Evolutionary conservation across 2,329 filamentous ascomycete species (phyloP).

Genomic region (Scedosporium apiospermum): DNA sequence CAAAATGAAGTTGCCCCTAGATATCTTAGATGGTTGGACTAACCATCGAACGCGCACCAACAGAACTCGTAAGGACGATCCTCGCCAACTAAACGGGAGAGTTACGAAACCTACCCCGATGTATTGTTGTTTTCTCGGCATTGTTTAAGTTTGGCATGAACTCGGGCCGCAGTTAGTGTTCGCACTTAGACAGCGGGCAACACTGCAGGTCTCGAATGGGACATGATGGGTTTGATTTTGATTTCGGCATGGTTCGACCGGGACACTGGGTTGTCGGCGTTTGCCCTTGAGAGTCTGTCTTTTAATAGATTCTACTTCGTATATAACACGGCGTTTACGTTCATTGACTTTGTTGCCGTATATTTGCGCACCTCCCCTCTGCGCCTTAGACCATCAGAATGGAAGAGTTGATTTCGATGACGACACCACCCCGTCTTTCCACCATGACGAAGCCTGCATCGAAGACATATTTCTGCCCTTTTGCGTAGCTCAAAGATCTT

Average conservation of each 20-base stretch:
- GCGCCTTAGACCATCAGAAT: no score
- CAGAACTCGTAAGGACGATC: slow-evolving; percentile 78
- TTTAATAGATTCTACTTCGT: background rate
- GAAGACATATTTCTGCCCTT: no score
- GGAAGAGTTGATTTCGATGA: no score
- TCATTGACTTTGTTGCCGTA: background rate
- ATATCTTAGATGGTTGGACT: background rate
- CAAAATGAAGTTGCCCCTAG: no score
- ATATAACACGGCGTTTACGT: background rate
- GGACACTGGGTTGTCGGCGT: background rate
- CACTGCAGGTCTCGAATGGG: background rate
- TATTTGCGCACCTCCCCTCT: background rate
- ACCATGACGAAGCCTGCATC: no score
- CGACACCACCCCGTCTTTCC: no score
- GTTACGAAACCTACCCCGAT: background rate
- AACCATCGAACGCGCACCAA: slow-evolving; percentile 5
- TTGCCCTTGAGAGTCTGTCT: slow-evolving; percentile 1
- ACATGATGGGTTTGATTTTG: background rate
- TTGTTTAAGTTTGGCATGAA: background rate
- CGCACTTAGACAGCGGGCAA: background rate
- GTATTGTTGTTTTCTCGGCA: background rate
- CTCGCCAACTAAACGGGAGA: slow-evolving; percentile 60
- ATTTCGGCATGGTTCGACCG: background rate
- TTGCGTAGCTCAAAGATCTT: no score
- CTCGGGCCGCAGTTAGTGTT: background rate